Evolutionary conservation across 2,329 filamentous ascomycete genomes (phyloP), one percentile per base, ranked within the genome.

Genomic region (Claviceps humidiphila): DNA sequence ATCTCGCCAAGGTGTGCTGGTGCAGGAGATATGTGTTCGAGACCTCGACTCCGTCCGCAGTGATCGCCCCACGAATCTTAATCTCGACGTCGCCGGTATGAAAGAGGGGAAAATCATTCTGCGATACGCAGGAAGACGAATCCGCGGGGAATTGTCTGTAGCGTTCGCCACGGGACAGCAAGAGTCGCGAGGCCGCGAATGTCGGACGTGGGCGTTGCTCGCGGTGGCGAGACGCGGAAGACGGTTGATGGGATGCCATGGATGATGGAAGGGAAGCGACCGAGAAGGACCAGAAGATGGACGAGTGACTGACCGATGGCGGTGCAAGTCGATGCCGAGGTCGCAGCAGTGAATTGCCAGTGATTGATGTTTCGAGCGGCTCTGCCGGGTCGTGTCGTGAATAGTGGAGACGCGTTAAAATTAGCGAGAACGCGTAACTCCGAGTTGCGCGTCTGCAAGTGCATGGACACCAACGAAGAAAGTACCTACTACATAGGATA

Each of bases 1-100:
- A 95, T 68, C 94, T 87, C 37, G 87, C 84, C 58, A 97, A 73
- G 42, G 91, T 95, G 62, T 96, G 78, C 54, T 84, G 78, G 70
- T 97, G 91, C 53, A 97, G 76, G 47, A 96, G 75, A 65, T 96
- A 97, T 55, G 86, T 78, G 64, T 88, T 87, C 68, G 93, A 85
- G 48, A 58, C 54, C 51, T 84, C 73, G 47, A 58, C 60, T 39
- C 60, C 55, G 51, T 84, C 73, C 14, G 80, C 76, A 63, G 76
- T 60, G 42, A 60, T 54, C 51, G 85, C 73, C 14, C 80, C 77
- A 63, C 76, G 78, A 61, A 96, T 79, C 52, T 91, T 64, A 56
- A 97, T 89, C 69, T 97, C 91, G 62, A 96, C 89, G 68, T 97
- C 90, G 63, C 91, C 91, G 40, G 87, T 91, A 61, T 90, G 84